Evolutionary conservation across 2,329 filamentous ascomycete species (phyloP).

Genomic region (Colletotrichum sp.): DNA sequence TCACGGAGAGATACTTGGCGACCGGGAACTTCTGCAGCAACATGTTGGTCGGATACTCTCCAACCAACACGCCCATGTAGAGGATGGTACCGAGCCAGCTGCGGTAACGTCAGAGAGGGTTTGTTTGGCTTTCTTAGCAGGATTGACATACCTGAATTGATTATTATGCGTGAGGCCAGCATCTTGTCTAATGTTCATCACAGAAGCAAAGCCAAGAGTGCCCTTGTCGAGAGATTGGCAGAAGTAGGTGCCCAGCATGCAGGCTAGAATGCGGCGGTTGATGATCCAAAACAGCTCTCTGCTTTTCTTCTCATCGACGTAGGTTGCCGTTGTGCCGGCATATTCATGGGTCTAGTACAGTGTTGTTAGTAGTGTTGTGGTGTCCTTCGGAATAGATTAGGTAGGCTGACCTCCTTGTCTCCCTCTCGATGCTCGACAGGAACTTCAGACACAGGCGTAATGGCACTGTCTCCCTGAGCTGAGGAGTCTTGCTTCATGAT

Average conservation of each 20-base stretch:
- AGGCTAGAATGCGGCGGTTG: constrained; percentile 54
- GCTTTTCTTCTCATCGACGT: constrained; percentile 57
- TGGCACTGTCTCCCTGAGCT: neutral
- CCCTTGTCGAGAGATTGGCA: constrained; percentile 37
- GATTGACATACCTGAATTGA: neutral
- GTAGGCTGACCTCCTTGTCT: neutral
- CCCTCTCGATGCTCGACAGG: neutral
- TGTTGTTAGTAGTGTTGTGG: neutral
- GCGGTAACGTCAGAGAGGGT: constrained; percentile 32
- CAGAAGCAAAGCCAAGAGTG: constrained; percentile 48
- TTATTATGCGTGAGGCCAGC: constrained; percentile 40
- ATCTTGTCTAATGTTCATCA: constrained; percentile 57
- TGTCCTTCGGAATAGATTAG: rapidly evolving
- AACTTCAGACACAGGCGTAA: neutral
- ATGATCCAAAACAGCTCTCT: constrained; percentile 49
- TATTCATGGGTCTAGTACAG: neutral
- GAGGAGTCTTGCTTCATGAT: neutral
- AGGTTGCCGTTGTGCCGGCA: constrained; percentile 12
- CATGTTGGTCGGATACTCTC: constrained; percentile 62
- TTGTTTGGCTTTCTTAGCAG: constrained; percentile 13
- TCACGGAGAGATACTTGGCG: constrained; percentile 2
- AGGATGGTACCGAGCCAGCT: constrained; percentile 62
- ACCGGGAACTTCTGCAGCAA: constrained; percentile 52
- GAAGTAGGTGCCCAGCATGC: constrained; percentile 55
- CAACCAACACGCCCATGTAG: constrained; percentile 62